These are phyloP conservation scores for Aspergillus affinis DNA, from an alignment of 495 filamentous ascomycete genomes.

Conservation along the genomic window DNA sequence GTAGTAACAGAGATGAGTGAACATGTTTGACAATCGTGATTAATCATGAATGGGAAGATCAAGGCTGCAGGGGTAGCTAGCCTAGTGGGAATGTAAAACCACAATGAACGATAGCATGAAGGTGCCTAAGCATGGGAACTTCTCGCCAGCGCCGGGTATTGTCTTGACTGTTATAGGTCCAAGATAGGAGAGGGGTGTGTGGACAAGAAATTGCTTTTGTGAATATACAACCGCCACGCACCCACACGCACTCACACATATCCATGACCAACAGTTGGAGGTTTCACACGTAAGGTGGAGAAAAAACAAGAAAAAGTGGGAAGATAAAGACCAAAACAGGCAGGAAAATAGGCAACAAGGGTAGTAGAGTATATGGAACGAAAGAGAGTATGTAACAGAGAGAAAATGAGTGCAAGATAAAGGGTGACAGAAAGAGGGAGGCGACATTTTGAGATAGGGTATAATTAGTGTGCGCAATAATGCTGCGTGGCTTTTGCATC, in stretches of 20 bases:
- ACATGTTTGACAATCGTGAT: background rate
- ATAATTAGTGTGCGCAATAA: background rate
- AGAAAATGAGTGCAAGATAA: background rate
- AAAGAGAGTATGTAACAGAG: background rate
- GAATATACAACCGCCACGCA: background rate
- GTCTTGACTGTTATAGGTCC: too few species aligned
- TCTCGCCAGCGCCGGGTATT: background rate
- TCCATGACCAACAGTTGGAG: background rate
- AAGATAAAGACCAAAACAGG: background rate
- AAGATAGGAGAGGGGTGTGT: background rate
- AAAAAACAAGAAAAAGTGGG: background rate
- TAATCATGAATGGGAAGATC: background rate
- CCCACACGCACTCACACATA: background rate
- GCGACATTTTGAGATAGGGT: background rate
- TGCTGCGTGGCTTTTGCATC: constrained; percentile 2
- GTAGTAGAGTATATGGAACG: background rate
- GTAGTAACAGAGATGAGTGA: background rate
- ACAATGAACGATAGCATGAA: background rate
- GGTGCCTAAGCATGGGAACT: background rate
- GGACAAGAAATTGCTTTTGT: background rate
- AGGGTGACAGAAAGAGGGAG: background rate
- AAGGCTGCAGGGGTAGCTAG: background rate
- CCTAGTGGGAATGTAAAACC: background rate
- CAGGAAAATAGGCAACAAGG: background rate
- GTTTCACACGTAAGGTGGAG: background rate